Base-by-base conservation (phyloP, 1,284 basidiomycete genomes). In the Termitomyces sp. region DNA sequence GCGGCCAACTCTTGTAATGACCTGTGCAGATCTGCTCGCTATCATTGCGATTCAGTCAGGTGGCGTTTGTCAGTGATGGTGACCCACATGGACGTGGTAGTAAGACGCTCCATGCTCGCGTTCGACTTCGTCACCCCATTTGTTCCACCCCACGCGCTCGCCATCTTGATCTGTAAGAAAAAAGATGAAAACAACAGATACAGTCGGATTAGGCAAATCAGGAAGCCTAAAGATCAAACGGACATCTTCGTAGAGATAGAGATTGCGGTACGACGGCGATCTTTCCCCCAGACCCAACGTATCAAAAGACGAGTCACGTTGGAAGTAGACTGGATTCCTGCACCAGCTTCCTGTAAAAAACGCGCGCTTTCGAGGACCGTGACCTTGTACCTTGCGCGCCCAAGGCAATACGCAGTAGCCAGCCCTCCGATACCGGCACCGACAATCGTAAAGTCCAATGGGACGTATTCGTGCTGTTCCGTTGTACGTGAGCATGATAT, bases 341-440 rank as follows among this genome's bases (percentile, higher is more conserved):
- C 68, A 1, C 68, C 67, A 8, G 64, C 61, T 33, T 65, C 64
- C 0, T 57, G 47, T n/a, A 67, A 41, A 10, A 54, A 51, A 0
- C 62, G 40, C 0, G 68, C 74, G 6, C 54, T 56, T 46, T 77
- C 75, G 28, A 81, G 66, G 42, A 81, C 65, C 13, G 76, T 79
- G 39, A 81, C 69, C 2, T 61, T 70, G 62, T 81, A 78, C 3
- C 79, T 79, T 0, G 76, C 73, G 19, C 70, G 67, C 1, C 74
- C 71, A 19, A 80, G 68, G 30, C 69, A 67, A 59, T 72, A 75
- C 1, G 76, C 79, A 1, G 75, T 70, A 2, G 75, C 61, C 24
- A 81, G 63, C 2, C 80, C 80, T 4, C 75, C 78, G 3, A 82
- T 68, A 10, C 80, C 80, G 37, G 73, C 76, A 10, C 80, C 79